phyloP scores from a whole-genome alignment of 2,329 filamentous ascomycete genomes.

The Lachnellula hyalina region DNA sequence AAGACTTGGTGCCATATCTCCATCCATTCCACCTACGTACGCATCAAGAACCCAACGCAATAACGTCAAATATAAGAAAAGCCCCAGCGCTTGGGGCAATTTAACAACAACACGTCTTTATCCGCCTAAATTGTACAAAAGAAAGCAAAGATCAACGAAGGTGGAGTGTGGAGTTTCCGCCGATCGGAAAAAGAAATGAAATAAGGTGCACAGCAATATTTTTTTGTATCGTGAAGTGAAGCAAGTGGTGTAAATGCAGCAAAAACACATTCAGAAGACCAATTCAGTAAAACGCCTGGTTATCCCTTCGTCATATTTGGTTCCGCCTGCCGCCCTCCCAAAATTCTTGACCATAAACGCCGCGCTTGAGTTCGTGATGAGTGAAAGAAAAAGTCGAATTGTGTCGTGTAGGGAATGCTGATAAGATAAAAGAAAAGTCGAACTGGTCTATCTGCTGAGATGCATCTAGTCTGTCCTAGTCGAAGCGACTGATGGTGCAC shows the following conservation, averaged over 20 bases:
- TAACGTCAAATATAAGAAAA: conserved; percentile 7
- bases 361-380: conserved; percentile 5
- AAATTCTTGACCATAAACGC: conserved; percentile 2
- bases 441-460: background rate
- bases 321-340: background rate
- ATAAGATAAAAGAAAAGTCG: background rate
- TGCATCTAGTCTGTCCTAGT: conserved; percentile 12
- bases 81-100: conserved; percentile 13
- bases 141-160: conserved; percentile 4
- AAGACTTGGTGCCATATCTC: conserved; percentile 4
- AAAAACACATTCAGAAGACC: background rate
- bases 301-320: background rate
- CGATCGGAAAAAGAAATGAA: conserved; percentile 4
- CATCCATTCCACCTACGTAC: background rate
- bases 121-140: conserved; percentile 12
- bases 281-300: background rate
- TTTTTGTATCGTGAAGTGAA: conserved; percentile 4
- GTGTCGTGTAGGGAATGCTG: background rate
- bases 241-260: conserved; percentile 2
- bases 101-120: background rate
- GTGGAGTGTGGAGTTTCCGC: conserved; percentile 5
- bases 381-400: conserved; percentile 2
- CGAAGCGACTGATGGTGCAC: conserved; percentile 19
- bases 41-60: background rate
- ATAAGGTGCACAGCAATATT: conserved; percentile 5